Conservation (phyloP, 768 basidiomycete genomes). For the Boletellus sp. region DNA sequence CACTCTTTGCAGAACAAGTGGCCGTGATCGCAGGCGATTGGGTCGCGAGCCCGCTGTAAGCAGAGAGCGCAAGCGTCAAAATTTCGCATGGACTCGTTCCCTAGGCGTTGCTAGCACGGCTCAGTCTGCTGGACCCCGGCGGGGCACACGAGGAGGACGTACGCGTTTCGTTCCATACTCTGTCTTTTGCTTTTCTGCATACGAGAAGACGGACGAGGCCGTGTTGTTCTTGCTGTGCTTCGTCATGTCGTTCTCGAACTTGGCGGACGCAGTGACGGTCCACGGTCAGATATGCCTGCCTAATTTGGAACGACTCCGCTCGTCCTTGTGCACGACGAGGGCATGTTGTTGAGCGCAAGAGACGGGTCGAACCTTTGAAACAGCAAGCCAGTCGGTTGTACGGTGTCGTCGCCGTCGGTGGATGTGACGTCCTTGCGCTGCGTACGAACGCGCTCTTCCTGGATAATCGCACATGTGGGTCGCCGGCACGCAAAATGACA, state of each 20-base stretch:
- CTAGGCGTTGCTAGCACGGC: constrained; percentile 37
- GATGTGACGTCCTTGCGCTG: no score
- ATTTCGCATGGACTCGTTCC: constrained; percentile 88
- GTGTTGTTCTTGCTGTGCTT: constrained; percentile 92
- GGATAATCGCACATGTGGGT: no score
- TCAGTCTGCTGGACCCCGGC: not conserved
- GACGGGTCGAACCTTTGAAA: no score
- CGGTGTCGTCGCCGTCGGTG: no score
- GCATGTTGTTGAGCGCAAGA: no score
- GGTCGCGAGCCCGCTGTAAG: constrained; percentile 76
- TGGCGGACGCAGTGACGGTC: no score
- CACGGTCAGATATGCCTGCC: no score
- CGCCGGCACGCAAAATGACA: no score
- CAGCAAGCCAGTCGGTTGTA: no score
- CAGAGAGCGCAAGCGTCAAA: constrained; percentile 93
- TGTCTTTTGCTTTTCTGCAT: constrained; percentile 78
- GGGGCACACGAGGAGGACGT: constrained; percentile 18
- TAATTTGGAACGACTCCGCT: no score
- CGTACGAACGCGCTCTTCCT: no score
- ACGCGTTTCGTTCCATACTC: constrained; percentile 82
- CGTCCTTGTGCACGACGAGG: no score
- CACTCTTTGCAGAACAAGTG: constrained; percentile 98
- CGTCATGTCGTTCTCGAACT: constrained; percentile 43
- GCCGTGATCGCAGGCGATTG: constrained; percentile 78
- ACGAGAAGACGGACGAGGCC: constrained; percentile 84